Percentiles rank a stretch among this genome's conserved stretches.
These are phyloP conservation scores for Quercus bicolor DNA, from an alignment of 306 rosid genomes.

Conservation along the genomic window DNA sequence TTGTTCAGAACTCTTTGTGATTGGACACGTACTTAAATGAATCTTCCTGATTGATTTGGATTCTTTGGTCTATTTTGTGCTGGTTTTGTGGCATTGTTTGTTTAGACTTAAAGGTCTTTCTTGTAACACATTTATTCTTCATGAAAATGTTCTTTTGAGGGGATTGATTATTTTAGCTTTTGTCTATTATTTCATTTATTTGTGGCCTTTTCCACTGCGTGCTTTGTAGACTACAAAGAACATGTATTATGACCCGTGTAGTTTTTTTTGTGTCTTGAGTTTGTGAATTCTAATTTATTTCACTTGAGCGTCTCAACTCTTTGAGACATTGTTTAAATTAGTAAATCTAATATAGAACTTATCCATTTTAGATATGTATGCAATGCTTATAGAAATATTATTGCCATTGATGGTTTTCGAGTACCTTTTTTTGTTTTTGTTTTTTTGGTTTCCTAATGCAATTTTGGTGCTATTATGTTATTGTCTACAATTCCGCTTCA, in stretches of 20 bases:
- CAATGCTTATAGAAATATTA: not conserved
- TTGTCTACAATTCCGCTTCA: not conserved
- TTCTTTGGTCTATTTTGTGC: not conserved
- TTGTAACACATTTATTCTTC: not conserved
- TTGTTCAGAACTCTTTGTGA: not conserved
- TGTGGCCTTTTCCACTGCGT: not conserved
- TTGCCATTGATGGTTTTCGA: not conserved
- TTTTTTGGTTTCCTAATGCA: not conserved
- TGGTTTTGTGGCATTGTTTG: not conserved
- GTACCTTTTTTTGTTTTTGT: not conserved
- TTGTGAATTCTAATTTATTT: not conserved
- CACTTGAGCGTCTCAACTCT: not conserved
- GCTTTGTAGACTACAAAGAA: not conserved
- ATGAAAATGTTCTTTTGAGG: no score
- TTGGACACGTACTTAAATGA: not conserved
- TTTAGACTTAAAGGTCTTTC: not conserved
- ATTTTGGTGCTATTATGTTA: not conserved
- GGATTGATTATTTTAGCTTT: no score
- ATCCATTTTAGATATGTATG: not conserved
- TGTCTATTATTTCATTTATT: no score
- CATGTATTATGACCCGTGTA: not conserved
- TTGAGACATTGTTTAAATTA: not conserved
- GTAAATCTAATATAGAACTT: not conserved
- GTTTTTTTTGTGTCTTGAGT: not conserved
- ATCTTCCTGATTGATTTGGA: not conserved